A percentile compares a stretch with the other conserved stretches of the same genome.
These are phyloP conservation scores for Globisporangium orthogonon DNA, from an alignment of 352 stramenopile species.

Conservation along the genomic window DNA sequence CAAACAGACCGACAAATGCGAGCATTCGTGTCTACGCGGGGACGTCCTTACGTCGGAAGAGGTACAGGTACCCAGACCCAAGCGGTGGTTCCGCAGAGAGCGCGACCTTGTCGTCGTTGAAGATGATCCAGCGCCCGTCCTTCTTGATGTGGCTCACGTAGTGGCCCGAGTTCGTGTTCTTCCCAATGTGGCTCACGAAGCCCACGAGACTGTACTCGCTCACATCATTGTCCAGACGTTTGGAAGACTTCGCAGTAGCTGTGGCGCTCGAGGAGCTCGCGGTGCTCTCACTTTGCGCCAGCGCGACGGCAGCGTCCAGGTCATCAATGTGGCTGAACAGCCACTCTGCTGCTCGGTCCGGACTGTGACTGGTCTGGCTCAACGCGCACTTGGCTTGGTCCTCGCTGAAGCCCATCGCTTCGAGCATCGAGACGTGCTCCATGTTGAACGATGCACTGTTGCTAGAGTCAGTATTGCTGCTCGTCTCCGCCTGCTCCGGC, in stretches of 20 bases:
- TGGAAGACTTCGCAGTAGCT: constrained; percentile 4
- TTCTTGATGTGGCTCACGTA: constrained; percentile 99
- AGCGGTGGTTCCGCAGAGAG: constrained; percentile 92
- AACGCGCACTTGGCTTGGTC: constrained; percentile 91
- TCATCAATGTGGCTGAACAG: constrained; percentile 97
- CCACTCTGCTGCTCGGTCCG: constrained; percentile 96
- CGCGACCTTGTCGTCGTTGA: constrained; percentile 99
- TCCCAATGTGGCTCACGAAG: constrained; percentile 98
- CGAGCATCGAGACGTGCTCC: constrained; percentile 54
- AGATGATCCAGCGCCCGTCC: constrained; percentile 96
- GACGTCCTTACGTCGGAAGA: constrained; percentile 78
- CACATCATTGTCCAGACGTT: constrained; percentile 51
- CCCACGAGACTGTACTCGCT: constrained; percentile 93
- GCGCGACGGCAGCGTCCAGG: constrained; percentile 88
- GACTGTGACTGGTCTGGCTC: constrained; percentile 86
- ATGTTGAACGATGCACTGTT: constrained; percentile 69
- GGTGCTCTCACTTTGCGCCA: constrained; percentile 19
- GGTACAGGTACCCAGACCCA: constrained; percentile 95
- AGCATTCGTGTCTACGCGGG: constrained; percentile 9
- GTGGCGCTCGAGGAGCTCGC: constrained; percentile 8
- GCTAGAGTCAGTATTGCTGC: constrained; percentile 2
- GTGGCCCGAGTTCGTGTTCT: constrained; percentile 96
- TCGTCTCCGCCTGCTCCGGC: constrained; percentile 17
- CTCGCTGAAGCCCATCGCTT: constrained; percentile 87
- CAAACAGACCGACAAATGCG: no score